A percentile compares a stretch with the other conserved stretches of the same genome.
Conservation (phyloP, 768 basidiomycete genomes). For the Trametes elegans region DNA sequence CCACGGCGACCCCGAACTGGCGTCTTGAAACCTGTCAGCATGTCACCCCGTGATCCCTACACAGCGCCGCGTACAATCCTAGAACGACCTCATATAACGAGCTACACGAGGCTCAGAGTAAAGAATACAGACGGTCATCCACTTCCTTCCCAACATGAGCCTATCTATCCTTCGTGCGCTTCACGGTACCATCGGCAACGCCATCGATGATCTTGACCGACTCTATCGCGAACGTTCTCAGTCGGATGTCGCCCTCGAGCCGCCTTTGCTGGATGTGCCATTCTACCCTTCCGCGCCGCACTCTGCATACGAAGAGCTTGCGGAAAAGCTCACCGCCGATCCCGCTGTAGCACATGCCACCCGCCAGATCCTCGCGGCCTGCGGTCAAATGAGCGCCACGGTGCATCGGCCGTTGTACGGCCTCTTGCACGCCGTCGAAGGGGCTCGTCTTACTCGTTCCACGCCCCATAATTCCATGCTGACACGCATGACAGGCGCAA, state of each 20-base stretch:
- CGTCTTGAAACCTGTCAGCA: too few species aligned
- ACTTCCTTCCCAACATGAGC: conserved; percentile 25
- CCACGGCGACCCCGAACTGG: too few species aligned
- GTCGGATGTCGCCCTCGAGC: background rate
- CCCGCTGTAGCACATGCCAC: background rate
- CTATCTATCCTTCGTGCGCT: conserved; percentile 61
- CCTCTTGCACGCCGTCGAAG: conserved; percentile 27
- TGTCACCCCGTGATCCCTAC: too few species aligned
- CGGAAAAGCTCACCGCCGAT: conserved; percentile 2
- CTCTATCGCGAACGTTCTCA: conserved; percentile 33
- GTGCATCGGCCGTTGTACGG: conserved; percentile 2
- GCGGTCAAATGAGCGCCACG: conserved; percentile 1
- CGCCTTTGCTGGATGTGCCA: conserved; percentile 1
- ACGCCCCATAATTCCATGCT: background rate
- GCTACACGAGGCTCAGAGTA: too few species aligned
- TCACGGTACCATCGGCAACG: conserved; percentile 62
- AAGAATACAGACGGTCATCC: background rate
- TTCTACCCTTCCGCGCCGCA: background rate
- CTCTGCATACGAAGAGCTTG: background rate
- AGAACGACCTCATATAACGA: too few species aligned
- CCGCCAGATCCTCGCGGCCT: conserved; percentile 5
- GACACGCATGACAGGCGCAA: background rate
- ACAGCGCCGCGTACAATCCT: too few species aligned
- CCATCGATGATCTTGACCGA: conserved; percentile 63
- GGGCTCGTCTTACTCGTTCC: background rate